Conservation (phyloP, 2,329 filamentous ascomycete genomes). For the Eurotiales sp. region DNA sequence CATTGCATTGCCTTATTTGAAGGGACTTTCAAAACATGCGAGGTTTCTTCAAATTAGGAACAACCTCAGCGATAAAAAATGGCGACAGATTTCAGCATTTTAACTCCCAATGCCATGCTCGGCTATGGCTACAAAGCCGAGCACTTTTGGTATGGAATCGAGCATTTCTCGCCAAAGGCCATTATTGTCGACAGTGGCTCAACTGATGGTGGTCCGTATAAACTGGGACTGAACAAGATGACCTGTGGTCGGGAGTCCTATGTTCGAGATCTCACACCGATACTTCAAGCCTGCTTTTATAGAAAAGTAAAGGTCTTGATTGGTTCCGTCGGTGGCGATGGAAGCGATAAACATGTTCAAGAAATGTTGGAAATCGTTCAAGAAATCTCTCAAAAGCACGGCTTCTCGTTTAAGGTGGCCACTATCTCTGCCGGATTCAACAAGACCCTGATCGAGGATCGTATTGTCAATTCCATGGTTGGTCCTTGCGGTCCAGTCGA, state of each 20-base stretch:
- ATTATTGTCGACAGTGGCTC: slow-evolving; percentile 32
- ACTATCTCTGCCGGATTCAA: slow-evolving; percentile 40
- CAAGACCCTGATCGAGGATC: slow-evolving; percentile 30
- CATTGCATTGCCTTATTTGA: neutral
- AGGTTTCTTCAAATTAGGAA: neutral
- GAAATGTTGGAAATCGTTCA: slow-evolving; percentile 39
- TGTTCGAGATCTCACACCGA: slow-evolving; percentile 38
- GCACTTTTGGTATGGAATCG: slow-evolving; percentile 44
- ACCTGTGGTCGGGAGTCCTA: slow-evolving; percentile 42
- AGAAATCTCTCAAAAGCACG: slow-evolving; percentile 29
- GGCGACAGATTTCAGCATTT: slow-evolving; percentile 28
- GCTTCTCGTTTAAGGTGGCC: slow-evolving; percentile 23
- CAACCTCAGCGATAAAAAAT: neutral
- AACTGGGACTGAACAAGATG: slow-evolving; percentile 30
- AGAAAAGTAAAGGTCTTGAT: slow-evolving; percentile 42
- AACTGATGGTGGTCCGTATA: slow-evolving; percentile 29
- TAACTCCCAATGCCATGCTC: slow-evolving; percentile 49
- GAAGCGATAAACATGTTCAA: slow-evolving; percentile 43
- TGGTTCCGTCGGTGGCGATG: slow-evolving; percentile 48
- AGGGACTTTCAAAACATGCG: too few species aligned
- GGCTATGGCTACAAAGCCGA: slow-evolving; percentile 46
- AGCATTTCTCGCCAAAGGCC: slow-evolving; percentile 18
- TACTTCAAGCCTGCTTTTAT: slow-evolving; percentile 32
- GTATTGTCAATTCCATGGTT: slow-evolving; percentile 28
- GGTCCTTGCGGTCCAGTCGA: slow-evolving; percentile 44